These are phyloP conservation scores for Ustilago tritici DNA, from an alignment of 1,284 basidiomycete species.

Conservation along the genomic window DNA sequence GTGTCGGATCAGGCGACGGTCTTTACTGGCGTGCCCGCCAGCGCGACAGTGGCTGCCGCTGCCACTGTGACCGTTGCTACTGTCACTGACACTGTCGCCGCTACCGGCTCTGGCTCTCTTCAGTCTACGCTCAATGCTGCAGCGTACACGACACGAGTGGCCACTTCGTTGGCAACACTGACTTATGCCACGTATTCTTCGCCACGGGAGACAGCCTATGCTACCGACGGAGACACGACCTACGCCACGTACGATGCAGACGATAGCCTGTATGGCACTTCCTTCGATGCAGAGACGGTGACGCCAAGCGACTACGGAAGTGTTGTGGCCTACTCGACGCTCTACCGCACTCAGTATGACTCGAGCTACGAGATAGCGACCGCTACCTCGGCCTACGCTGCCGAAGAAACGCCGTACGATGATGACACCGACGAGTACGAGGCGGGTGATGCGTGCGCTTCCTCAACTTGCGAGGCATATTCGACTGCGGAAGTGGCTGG, in stretches of 20 bases:
- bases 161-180: not conserved
- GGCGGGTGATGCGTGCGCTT: not conserved
- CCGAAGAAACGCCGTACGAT: not conserved
- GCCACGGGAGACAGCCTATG: not conserved
- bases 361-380: not conserved
- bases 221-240: not conserved
- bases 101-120: not conserved
- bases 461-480: not conserved
- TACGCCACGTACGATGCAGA: not conserved
- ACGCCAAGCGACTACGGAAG: not conserved
- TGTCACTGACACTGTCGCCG: not conserved
- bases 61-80: constrained; percentile 7
- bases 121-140: constrained; percentile 6
- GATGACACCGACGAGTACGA: constrained; percentile 6
- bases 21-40: constrained; percentile 23
- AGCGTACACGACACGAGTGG: not conserved
- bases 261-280: not conserved
- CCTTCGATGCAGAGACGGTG: not conserved
- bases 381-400: not conserved
- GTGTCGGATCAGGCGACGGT: constrained; percentile 26
- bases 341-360: not conserved
- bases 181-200: not conserved
- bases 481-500: not conserved
- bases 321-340: constrained; percentile 2
- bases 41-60: constrained; percentile 9